Percentiles rank a stretch among this genome's conserved stretches.
These are phyloP conservation scores for Pholiota conissans DNA, from an alignment of 768 basidiomycete genomes.

Conservation along the genomic window DNA sequence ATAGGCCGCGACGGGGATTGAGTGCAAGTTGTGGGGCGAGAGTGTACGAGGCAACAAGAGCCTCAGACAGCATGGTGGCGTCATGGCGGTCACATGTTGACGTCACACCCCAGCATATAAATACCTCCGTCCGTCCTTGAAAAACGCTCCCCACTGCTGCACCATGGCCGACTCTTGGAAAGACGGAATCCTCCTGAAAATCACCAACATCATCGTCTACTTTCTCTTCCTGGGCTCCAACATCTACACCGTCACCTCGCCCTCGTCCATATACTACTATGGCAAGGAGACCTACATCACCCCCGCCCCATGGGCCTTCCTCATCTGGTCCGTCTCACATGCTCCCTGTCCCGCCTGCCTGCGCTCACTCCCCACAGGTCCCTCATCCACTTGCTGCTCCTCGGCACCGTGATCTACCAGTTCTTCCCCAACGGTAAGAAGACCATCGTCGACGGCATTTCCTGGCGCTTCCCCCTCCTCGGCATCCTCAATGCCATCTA, in stretches of 20 bases:
- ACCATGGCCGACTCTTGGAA: constrained; percentile 68
- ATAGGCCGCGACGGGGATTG: background rate
- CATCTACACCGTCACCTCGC: constrained; percentile 81
- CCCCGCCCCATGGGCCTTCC: constrained; percentile 91
- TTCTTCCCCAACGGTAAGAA: constrained; percentile 78
- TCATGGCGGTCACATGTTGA: constrained; percentile 17
- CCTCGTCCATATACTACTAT: constrained; percentile 66
- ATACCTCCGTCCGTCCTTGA: constrained; percentile 12
- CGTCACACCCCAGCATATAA: constrained; percentile 21
- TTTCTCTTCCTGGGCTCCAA: constrained; percentile 89
- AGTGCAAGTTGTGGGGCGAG: background rate
- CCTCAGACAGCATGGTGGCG: constrained; percentile 11
- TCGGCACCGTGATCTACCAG: constrained; percentile 90
- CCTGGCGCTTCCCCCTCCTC: constrained; percentile 90
- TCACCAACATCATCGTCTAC: constrained; percentile 82
- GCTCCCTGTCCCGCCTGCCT: background rate
- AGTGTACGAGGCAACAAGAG: background rate
- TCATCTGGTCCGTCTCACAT: constrained; percentile 66
- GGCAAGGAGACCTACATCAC: constrained; percentile 91
- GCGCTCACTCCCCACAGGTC: constrained; percentile 48
- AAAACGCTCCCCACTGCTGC: constrained; percentile 13
- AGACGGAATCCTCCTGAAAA: constrained; percentile 82
- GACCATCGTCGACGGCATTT: constrained; percentile 82
- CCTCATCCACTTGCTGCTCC: constrained; percentile 85
- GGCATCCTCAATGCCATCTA: constrained; percentile 87